Evolutionary conservation across 352 stramenopile species (phyloP).

Genomic region (Thraustochytrium striatum): DNA sequence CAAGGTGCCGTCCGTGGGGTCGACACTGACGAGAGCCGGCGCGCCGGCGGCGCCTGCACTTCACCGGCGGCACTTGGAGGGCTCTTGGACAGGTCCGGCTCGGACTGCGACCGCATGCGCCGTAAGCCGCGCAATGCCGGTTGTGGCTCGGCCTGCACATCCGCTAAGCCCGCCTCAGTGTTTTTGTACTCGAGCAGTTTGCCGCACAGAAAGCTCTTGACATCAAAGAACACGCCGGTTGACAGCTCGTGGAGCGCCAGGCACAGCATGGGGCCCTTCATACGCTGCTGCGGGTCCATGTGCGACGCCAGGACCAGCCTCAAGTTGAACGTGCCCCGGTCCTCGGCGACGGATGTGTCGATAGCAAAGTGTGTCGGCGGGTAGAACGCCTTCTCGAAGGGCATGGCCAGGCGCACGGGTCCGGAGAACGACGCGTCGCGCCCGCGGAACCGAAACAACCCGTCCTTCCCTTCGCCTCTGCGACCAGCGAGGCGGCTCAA

Average conservation of each 20-base stretch:
- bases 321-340: constrained; percentile 11
- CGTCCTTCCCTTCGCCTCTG: not conserved
- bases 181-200: constrained; percentile 4
- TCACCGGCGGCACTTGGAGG: not conserved
- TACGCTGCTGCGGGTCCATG: not conserved
- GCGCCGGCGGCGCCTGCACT: not conserved
- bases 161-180: not conserved
- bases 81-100: not conserved
- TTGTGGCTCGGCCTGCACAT: not conserved
- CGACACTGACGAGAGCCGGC: not conserved
- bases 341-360: not conserved
- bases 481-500: not conserved
- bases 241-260: not conserved
- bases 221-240: constrained; percentile 33
- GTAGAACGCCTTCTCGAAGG: constrained; percentile 15
- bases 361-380: constrained; percentile 28
- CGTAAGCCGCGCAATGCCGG: not conserved
- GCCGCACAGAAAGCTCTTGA: not conserved
- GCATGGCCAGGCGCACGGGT: not conserved
- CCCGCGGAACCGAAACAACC: constrained; percentile 1
- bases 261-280: not conserved
- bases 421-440: not conserved
- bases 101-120: not conserved
- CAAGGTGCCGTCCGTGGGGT: not conserved
- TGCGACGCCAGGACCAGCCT: not conserved